Base-by-base conservation (phyloP, 345 rosid genomes). In the Citrus inodora region DNA sequence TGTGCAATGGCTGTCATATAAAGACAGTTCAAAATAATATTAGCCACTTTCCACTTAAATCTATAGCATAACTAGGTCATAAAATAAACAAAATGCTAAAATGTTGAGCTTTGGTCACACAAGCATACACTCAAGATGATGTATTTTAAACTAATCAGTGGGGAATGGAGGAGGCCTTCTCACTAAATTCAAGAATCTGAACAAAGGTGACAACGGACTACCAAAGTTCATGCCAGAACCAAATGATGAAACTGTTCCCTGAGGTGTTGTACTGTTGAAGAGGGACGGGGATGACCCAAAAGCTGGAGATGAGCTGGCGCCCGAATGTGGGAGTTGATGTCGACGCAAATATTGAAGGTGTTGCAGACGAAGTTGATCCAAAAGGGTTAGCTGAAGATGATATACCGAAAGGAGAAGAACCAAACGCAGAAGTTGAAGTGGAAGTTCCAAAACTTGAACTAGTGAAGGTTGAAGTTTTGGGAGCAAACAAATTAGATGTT, bases 241-340 rank as follows among this genome's bases (percentile, higher is more conserved):
- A 80, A 92, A 89, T 70, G 87, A 66, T 24, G 91, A 74, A 63
- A 85, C 68, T 74, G 82, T 76, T 73, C 84, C 88, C 75, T 80
- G 88, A 74, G 84, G 84, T 71, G 86, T 64, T 66, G 76, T 70
- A 58, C 93, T 80, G 80, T 78, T 76, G 79, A 91, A 90, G 67
- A 85, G 74, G 70, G 93, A 85, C 76, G 97, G 71, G 28, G 94
- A 81, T 66, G 97, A 82, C 76, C 87, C 88, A 81, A 92, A 90
- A 24, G 92, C 75, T 62, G 87, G 70, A 78, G 94, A 80, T 69
- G 92, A 63, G 66, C 72, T 80, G 60, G 85, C 77, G 33, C 81
- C 51, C 80, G 79, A 89, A 95, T 74, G 87, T 69, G 80, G 92
- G 53, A 59, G 85, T 77, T 73, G 90, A 73, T 59, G 89, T 25